These are phyloP conservation scores for Alternaria sp. DNA, from an alignment of 2,329 filamentous ascomycete genomes.

Conservation along the genomic window DNA sequence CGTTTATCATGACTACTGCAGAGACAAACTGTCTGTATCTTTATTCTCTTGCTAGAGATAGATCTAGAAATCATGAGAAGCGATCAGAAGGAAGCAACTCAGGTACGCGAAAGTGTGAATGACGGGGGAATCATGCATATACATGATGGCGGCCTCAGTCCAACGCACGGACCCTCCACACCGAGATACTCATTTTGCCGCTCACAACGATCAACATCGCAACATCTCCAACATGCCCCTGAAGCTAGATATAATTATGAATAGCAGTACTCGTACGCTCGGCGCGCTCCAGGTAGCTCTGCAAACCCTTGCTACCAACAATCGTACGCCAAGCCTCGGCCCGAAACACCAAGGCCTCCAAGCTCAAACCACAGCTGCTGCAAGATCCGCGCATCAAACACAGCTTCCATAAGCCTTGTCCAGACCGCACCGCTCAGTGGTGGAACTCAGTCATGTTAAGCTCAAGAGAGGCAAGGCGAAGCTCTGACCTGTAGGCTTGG, in stretches of 20 bases:
- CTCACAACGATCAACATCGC: neutral
- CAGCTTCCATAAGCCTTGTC: neutral
- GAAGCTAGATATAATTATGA: neutral
- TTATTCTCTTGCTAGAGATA: neutral
- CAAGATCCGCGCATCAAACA: conserved; percentile 38
- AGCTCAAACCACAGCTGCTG: conserved; percentile 33
- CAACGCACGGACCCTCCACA: neutral
- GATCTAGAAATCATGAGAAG: neutral
- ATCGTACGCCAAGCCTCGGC: conserved; percentile 21
- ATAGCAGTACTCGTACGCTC: neutral
- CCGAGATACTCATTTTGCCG: neutral
- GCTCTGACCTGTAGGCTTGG: conserved; percentile 25
- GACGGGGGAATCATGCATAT: neutral
- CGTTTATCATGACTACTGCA: neutral
- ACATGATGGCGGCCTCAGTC: neutral
- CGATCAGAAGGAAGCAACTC: neutral
- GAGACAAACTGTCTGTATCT: neutral
- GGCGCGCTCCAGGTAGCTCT: neutral
- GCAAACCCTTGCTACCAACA: neutral
- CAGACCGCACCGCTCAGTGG: neutral
- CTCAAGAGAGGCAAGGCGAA: conserved; percentile 23
- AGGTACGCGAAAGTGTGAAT: no score
- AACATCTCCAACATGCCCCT: neutral
- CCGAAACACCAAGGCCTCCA: conserved; percentile 33
- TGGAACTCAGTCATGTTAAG: conserved; percentile 15